Evolutionary conservation across 345 rosid species (phyloP).

Genomic region (Carallia brachiata): DNA sequence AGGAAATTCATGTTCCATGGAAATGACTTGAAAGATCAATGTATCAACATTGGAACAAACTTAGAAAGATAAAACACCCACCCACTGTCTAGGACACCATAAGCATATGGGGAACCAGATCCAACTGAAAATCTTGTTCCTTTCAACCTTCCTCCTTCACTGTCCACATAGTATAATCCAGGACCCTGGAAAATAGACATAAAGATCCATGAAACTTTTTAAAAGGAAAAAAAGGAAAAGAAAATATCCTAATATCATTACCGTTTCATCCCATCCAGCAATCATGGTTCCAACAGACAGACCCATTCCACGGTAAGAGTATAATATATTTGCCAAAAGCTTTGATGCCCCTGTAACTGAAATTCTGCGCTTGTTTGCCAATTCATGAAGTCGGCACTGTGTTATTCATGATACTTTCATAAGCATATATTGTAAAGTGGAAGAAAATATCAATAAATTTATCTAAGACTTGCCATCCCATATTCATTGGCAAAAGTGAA

Average conservation of each 20-base stretch:
- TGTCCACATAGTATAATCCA: slow-evolving; percentile 94
- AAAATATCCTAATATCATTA: slow-evolving; percentile 22
- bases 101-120: slow-evolving; percentile 99
- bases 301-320: slow-evolving; percentile 98
- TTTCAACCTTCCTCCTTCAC: slow-evolving; percentile 97
- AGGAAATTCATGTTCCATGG: background rate
- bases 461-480: background rate
- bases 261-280: slow-evolving; percentile 99
- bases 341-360: slow-evolving; percentile 98
- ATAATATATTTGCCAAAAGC: slow-evolving; percentile 95
- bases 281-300: slow-evolving; percentile 98
- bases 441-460: slow-evolving; percentile 17
- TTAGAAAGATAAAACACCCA: slow-evolving; percentile 25
- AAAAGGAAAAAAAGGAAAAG: background rate
- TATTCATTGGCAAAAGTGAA: background rate
- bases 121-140: slow-evolving; percentile 98
- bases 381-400: slow-evolving; percentile 94
- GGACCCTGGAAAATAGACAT: slow-evolving; percentile 66
- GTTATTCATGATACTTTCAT: slow-evolving; percentile 14
- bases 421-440: background rate
- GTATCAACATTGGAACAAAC: background rate
- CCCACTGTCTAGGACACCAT: slow-evolving; percentile 97
- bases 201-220: background rate
- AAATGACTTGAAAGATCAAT: background rate
- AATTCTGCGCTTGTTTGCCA: slow-evolving; percentile 97